Evolutionary conservation across 1,284 basidiomycete species (phyloP).

Genomic region (Hypsizygus ulmarius): DNA sequence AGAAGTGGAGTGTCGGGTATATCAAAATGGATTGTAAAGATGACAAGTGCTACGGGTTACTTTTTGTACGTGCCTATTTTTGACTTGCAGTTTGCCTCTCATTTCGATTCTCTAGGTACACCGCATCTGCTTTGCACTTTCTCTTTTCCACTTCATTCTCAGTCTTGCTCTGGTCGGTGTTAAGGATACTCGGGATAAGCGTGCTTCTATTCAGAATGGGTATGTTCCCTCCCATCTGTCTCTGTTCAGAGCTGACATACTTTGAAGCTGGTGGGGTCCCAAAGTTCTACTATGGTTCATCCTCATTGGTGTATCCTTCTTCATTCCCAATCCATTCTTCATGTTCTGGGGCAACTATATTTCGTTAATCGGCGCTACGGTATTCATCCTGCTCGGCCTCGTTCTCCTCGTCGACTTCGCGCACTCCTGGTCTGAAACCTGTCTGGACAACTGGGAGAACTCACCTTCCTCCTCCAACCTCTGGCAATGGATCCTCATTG

Average conservation of each 20-base stretch:
- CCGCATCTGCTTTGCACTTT: constrained; percentile 93
- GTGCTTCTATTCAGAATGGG: constrained; percentile 97
- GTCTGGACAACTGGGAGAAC: constrained; percentile 93
- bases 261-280: constrained; percentile 93
- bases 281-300: constrained; percentile 88
- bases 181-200: constrained; percentile 84
- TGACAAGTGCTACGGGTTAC: constrained; percentile 94
- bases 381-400: constrained; percentile 96
- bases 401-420: constrained; percentile 99
- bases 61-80: constrained; percentile 67
- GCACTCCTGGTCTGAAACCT: constrained; percentile 97
- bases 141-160: constrained; percentile 86
- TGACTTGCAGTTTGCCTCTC: not conserved
- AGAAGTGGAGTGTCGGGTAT: constrained; percentile 94
- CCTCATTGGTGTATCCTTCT: constrained; percentile 80
- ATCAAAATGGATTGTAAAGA: constrained; percentile 96
- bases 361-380: constrained; percentile 84
- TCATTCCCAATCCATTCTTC: constrained; percentile 93
- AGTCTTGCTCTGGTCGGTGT: constrained; percentile 83
- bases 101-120: constrained; percentile 64
- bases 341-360: constrained; percentile 97
- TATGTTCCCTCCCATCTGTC: constrained; percentile 34
- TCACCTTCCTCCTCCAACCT: constrained; percentile 72
- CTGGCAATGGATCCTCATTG: constrained; percentile 96
- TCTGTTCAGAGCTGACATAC: not conserved